Conservation (phyloP, 2,329 filamentous ascomycete species). For the Tolypocladium sp. region DNA sequence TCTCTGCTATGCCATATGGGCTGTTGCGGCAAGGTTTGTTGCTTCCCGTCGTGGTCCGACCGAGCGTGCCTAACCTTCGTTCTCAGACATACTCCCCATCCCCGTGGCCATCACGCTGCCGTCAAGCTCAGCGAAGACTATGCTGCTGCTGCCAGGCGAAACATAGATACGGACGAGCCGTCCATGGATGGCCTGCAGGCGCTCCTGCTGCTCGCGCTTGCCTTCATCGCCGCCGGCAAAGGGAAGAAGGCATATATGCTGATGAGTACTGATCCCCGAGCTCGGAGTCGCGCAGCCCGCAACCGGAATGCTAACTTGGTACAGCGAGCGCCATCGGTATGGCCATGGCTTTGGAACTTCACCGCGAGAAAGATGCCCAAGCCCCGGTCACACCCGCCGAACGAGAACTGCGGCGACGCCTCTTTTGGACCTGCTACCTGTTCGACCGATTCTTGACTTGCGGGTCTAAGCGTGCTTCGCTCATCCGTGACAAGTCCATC, state of each 20-base stretch:
- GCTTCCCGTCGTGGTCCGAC: neutral
- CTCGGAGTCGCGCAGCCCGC: neutral
- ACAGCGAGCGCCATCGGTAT: slow-evolving; percentile 50
- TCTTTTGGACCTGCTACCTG: slow-evolving; percentile 85
- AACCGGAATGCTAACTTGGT: neutral
- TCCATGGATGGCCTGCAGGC: slow-evolving; percentile 71
- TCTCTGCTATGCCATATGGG: slow-evolving; percentile 48
- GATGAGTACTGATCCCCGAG: slow-evolving; percentile 46
- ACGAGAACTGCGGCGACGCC: slow-evolving; percentile 64
- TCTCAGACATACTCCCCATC: slow-evolving; percentile 57
- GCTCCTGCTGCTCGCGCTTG: slow-evolving; percentile 63
- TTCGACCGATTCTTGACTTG: slow-evolving; percentile 78
- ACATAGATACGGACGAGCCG: slow-evolving; percentile 72
- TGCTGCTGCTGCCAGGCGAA: slow-evolving; percentile 56
- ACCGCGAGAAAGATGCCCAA: slow-evolving; percentile 62
- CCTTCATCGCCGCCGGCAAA: slow-evolving; percentile 67
- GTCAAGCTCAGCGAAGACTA: slow-evolving; percentile 64
- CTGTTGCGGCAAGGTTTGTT: slow-evolving; percentile 51
- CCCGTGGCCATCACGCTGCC: slow-evolving; percentile 57
- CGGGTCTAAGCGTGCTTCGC: slow-evolving; percentile 72
- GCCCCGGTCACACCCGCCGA: slow-evolving; percentile 57
- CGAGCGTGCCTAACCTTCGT: slow-evolving; percentile 1
- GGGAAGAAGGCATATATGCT: slow-evolving; percentile 85
- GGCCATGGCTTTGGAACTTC: slow-evolving; percentile 72
- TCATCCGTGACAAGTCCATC: slow-evolving; percentile 70